phyloP scores from a whole-genome alignment of 2,329 filamentous ascomycete genomes.

The Aspergillus fumigatiaffinis region DNA sequence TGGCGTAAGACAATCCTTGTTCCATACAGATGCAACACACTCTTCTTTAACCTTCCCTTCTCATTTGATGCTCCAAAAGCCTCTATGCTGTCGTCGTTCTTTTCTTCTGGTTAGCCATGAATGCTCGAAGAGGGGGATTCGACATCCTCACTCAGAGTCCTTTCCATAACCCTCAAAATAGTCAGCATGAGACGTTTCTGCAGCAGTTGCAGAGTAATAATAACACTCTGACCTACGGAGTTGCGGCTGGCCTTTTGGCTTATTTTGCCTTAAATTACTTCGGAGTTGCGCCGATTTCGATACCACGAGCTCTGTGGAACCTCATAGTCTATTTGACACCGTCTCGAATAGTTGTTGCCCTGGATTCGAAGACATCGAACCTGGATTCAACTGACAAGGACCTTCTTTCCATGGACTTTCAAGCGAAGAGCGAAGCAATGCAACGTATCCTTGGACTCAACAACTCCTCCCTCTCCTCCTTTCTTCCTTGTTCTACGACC shows the following conservation, averaged over 20 bases:
- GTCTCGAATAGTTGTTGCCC: constrained; percentile 37
- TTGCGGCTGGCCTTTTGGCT: constrained; percentile 25
- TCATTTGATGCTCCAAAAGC: constrained; percentile 8
- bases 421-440: constrained; percentile 62
- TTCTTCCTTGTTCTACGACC: constrained; percentile 53
- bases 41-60: constrained; percentile 11
- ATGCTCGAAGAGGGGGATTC: constrained; percentile 29
- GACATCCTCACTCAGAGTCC: constrained; percentile 27
- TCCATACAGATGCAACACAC: constrained; percentile 6
- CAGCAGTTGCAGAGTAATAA: constrained; percentile 25
- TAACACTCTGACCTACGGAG: constrained; percentile 25
- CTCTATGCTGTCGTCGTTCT: constrained; percentile 19
- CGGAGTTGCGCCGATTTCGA: constrained; percentile 24
- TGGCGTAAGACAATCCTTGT: background rate
- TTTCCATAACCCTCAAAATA: constrained; percentile 22
- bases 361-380: constrained; percentile 50
- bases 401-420: constrained; percentile 31
- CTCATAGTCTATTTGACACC: constrained; percentile 37
- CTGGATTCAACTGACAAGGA: constrained; percentile 39
- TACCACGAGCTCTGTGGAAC: constrained; percentile 36
- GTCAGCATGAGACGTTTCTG: constrained; percentile 32
- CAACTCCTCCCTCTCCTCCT: constrained; percentile 55
- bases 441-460: constrained; percentile 60
- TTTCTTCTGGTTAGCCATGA: constrained; percentile 30
- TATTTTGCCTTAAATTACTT: constrained; percentile 30